These are phyloP conservation scores for Citrullus amarus DNA, from an alignment of 306 rosid genomes.

Conservation along the genomic window DNA sequence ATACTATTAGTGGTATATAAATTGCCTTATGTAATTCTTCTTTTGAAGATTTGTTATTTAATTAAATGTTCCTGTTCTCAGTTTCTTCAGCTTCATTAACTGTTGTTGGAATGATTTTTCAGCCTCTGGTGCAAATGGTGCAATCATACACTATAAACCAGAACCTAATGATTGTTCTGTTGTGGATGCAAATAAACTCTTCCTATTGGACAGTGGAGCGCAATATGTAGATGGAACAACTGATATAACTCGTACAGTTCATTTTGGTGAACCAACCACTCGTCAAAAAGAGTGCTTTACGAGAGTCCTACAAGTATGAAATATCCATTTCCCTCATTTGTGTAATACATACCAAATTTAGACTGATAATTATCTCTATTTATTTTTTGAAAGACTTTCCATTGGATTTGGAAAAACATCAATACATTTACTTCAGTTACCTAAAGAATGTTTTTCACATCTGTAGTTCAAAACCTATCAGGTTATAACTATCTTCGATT, in stretches of 20 bases:
- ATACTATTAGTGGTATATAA: slow-evolving; percentile 70
- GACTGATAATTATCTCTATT: not conserved
- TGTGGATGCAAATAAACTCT: slow-evolving; percentile 65
- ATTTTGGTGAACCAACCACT: slow-evolving; percentile 70
- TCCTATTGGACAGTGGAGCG: slow-evolving; percentile 95
- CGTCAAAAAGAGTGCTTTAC: slow-evolving; percentile 81
- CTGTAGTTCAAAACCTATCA: too few relatives aligned
- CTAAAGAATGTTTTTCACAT: too few relatives aligned
- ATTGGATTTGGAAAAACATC: not conserved
- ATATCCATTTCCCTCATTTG: not conserved
- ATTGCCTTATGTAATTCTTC: not conserved
- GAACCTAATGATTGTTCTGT: slow-evolving; percentile 68
- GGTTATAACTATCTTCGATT: too few relatives aligned
- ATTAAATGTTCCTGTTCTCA: not conserved
- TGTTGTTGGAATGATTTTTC: slow-evolving; percentile 18
- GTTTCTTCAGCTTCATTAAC: not conserved
- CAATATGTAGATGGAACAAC: slow-evolving; percentile 96
- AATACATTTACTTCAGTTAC: too few relatives aligned
- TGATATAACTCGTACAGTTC: slow-evolving; percentile 89
- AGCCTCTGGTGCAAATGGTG: slow-evolving; percentile 94
- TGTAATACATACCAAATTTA: not conserved
- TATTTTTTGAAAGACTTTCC: not conserved
- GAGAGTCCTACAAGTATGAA: slow-evolving; percentile 75
- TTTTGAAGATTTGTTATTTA: not conserved
- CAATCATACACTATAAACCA: slow-evolving; percentile 87